phyloP scores from a whole-genome alignment of 2,329 filamentous ascomycete species.

The Xylaria sp. region DNA sequence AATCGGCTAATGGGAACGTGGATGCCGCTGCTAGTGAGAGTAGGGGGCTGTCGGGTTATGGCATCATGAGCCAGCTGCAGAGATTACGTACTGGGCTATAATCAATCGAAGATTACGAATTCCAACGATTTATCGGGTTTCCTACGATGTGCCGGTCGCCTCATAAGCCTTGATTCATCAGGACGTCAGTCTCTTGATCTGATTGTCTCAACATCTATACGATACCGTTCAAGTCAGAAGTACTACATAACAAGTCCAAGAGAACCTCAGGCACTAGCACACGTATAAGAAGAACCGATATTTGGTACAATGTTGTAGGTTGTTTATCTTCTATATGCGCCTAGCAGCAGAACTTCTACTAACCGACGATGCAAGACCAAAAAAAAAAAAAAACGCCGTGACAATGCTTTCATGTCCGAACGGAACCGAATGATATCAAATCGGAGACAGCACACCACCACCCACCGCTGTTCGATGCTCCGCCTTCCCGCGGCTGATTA shows the following conservation, averaged over 20 bases:
- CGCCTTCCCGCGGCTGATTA: background rate
- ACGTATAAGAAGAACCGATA: background rate
- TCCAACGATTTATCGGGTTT: background rate
- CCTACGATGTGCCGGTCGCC: background rate
- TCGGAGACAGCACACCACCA: conserved; percentile 1
- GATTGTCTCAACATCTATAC: background rate
- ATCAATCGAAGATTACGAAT: conserved; percentile 6
- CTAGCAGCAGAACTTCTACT: conserved; percentile 14
- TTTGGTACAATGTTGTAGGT: conserved; percentile 4
- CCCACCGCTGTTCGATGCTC: background rate
- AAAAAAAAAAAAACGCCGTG: conserved; percentile 23
- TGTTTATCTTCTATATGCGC: conserved; percentile 7
- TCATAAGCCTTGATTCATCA: background rate
- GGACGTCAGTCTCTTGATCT: background rate
- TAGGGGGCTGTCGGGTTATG: conserved; percentile 63
- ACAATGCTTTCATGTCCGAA: conserved; percentile 24
- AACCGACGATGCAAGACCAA: conserved; percentile 15
- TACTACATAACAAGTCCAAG: background rate
- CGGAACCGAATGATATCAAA: conserved; percentile 18
- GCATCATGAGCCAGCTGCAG: conserved; percentile 70
- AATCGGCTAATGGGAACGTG: conserved; percentile 47
- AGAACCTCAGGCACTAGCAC: background rate
- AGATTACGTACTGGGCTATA: conserved; percentile 65
- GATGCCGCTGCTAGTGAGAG: conserved; percentile 50
- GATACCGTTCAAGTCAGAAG: background rate